A percentile compares a stretch with the other conserved stretches of the same genome.
These are phyloP conservation scores for Dictyostelium purpureum DNA, from an alignment of 78 protist genomes.

Conservation along the genomic window DNA sequence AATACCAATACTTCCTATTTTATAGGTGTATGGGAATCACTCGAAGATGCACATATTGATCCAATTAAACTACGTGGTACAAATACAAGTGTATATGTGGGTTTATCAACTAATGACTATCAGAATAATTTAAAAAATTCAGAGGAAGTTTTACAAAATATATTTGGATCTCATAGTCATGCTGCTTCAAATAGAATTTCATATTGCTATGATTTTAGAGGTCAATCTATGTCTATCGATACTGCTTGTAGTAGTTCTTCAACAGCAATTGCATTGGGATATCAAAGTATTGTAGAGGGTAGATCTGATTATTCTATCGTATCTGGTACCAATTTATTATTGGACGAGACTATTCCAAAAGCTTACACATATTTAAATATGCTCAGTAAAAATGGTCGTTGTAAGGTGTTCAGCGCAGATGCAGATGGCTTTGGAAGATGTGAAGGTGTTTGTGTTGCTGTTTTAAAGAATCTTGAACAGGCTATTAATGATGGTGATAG, in stretches of 20 bases:
- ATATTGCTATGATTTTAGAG: constrained; percentile 29
- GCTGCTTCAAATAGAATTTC: background rate
- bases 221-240: constrained; percentile 86
- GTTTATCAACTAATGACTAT: background rate
- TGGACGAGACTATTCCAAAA: background rate
- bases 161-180: background rate
- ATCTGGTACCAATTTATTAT: constrained; percentile 3
- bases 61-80: too few species aligned
- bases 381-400: constrained; percentile 72
- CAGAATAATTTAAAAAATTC: background rate
- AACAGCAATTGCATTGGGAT: constrained; percentile 73
- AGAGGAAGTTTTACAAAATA: background rate
- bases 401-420: constrained; percentile 82
- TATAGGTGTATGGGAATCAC: too few species aligned
- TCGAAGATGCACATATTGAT: too few species aligned
- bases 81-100: background rate
- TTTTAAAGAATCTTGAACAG: background rate
- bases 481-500: constrained; percentile 17
- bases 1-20: constrained; percentile 79
- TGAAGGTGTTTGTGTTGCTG: constrained; percentile 80
- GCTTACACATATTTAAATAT: background rate
- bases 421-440: constrained; percentile 94
- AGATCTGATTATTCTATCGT: constrained; percentile 20
- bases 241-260: constrained; percentile 91
- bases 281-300: constrained; percentile 28